These are phyloP conservation scores for Glomus cerebriforme DNA, from an alignment of 192 early-diverging fungal species.

Conservation along the genomic window DNA sequence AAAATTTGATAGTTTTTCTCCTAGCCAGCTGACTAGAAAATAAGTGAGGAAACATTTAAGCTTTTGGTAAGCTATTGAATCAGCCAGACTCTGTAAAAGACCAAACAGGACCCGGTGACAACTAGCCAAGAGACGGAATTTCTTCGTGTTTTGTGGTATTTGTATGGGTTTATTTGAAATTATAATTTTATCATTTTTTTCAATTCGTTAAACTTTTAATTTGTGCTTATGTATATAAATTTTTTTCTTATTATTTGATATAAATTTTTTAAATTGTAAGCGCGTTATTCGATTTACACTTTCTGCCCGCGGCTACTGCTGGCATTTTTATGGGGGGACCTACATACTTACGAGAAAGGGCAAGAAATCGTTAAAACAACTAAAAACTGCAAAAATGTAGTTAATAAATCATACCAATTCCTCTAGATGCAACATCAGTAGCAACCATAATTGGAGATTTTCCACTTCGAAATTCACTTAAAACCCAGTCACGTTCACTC, in stretches of 20 bases:
- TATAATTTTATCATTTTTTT: not conserved
- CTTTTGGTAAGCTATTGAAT: not conserved
- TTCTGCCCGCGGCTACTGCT: conserved; percentile 33
- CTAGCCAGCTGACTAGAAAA: conserved; percentile 4
- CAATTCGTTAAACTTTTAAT: not conserved
- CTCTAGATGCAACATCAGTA: conserved; percentile 97
- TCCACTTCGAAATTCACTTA: conserved; percentile 89
- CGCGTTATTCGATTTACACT: not conserved
- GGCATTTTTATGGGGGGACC: conserved; percentile 34
- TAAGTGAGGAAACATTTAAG: not conserved
- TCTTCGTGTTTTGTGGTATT: conserved; percentile 8
- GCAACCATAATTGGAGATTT: conserved; percentile 92
- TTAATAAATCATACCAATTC: conserved; percentile 69
- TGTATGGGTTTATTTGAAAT: not conserved
- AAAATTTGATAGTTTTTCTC: conserved; percentile 4
- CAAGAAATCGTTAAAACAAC: conserved; percentile 16
- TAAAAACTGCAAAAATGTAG: conserved; percentile 1
- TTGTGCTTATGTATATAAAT: not conserved
- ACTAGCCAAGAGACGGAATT: conserved; percentile 25
- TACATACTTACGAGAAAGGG: conserved; percentile 27
- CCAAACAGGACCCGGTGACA: conserved; percentile 2
- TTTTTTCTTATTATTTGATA: not conserved
- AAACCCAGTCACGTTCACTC: conserved; percentile 94
- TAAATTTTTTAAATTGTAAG: not conserved
- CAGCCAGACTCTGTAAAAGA: not conserved